Evolutionary conservation across 371 early-diverging fungal genomes (phyloP).

Genomic region (Choanephora cucurbitarum): DNA sequence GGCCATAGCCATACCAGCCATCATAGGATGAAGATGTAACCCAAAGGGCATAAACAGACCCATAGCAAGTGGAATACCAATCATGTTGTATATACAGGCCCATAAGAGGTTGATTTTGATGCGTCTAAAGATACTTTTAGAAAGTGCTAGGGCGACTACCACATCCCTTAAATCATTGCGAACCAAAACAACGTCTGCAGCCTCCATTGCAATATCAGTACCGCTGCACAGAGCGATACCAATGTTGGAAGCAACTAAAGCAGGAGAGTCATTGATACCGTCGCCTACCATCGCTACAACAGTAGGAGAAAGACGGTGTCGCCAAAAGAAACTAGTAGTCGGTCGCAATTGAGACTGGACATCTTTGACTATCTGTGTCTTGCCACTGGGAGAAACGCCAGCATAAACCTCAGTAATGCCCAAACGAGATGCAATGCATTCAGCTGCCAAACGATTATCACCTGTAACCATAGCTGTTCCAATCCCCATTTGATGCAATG

Average conservation of each 20-base stretch:
- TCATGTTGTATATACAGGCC: conserved; percentile 88
- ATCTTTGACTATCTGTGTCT: conserved; percentile 71
- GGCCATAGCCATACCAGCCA: conserved; percentile 95
- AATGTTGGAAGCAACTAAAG: conserved; percentile 90
- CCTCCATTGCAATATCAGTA: conserved; percentile 95
- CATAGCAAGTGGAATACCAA: conserved; percentile 95
- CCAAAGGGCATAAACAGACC: conserved; percentile 88
- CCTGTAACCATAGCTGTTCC: conserved; percentile 92
- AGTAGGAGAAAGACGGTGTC: conserved; percentile 1
- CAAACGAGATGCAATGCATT: conserved; percentile 67
- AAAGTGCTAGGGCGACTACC: conserved; percentile 83
- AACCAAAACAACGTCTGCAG: conserved; percentile 88
- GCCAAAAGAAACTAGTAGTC: conserved; percentile 2
- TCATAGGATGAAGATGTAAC: conserved; percentile 83
- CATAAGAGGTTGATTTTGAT: conserved; percentile 87
- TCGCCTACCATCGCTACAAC: conserved; percentile 97
- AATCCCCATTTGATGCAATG: conserved; percentile 76
- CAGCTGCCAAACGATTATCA: conserved; percentile 83
- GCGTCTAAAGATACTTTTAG: conserved; percentile 79
- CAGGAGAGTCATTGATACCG: conserved; percentile 98
- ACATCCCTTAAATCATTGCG: conserved; percentile 83
- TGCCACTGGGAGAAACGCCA: conserved; percentile 90
- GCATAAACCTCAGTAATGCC: conserved; percentile 87
- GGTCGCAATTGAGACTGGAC: conserved; percentile 50
- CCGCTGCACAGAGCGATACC: conserved; percentile 94